phyloP scores from a whole-genome alignment of 495 filamentous ascomycete genomes.

The Aspergillus saccharolyticus region DNA sequence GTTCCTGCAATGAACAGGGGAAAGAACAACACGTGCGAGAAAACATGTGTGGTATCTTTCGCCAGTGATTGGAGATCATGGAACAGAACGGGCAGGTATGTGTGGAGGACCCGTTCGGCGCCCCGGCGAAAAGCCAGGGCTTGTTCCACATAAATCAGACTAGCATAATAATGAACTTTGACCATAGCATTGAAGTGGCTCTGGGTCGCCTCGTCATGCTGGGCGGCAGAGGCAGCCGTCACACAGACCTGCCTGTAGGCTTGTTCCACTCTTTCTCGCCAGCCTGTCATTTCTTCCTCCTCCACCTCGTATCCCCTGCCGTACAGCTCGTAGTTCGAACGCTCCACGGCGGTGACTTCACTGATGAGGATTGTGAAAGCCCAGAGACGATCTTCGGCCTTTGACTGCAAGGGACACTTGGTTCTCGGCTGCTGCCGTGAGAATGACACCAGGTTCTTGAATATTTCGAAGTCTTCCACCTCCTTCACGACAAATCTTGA shows the following conservation, averaged over 20 bases:
- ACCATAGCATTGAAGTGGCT: constrained; percentile 11
- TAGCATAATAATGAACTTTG: constrained; percentile 15
- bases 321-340: neutral
- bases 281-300: constrained; percentile 8
- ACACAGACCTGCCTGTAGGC: constrained; percentile 9
- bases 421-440: neutral
- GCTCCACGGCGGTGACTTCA: constrained; percentile 14
- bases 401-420: neutral
- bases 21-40: constrained; percentile 19
- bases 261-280: constrained; percentile 11
- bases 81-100: constrained; percentile 4
- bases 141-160: constrained; percentile 17
- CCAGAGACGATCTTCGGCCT: constrained; percentile 8
- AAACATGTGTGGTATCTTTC: neutral
- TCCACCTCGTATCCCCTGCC: neutral
- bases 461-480: constrained; percentile 17
- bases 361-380: constrained; percentile 12
- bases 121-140: constrained; percentile 6
- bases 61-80: constrained; percentile 7
- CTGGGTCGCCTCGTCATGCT: neutral
- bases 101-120: neutral
- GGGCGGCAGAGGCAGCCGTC: neutral
- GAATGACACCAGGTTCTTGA: constrained; percentile 11
- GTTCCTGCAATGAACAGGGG: constrained; percentile 22
- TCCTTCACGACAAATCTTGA: constrained; percentile 17